Conservation (phyloP, 2,329 filamentous ascomycete species). For the Ascocoryne sarcoides region DNA sequence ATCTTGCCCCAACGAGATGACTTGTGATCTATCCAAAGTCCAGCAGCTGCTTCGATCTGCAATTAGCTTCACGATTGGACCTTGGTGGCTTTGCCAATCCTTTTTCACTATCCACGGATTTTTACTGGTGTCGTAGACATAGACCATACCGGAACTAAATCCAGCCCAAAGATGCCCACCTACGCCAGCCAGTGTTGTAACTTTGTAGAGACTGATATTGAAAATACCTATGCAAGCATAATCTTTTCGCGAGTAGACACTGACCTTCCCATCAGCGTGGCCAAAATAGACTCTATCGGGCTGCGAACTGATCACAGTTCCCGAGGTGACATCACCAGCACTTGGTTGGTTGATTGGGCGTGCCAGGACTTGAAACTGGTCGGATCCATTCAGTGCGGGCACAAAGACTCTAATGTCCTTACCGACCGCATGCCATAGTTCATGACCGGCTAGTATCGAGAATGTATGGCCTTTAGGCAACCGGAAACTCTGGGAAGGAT, state of each 20-base stretch:
- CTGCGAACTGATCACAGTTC: conserved; percentile 64
- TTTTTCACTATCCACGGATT: conserved; percentile 88
- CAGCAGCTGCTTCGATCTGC: conserved; percentile 77
- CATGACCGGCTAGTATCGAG: conserved; percentile 76
- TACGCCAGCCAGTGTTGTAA: conserved; percentile 75
- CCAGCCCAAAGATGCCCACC: conserved; percentile 84
- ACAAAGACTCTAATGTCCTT: conserved; percentile 82
- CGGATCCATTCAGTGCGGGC: conserved; percentile 58
- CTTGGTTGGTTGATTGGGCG: conserved; percentile 62
- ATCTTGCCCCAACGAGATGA: conserved; percentile 80
- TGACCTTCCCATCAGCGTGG: conserved; percentile 88
- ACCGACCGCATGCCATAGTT: conserved; percentile 80
- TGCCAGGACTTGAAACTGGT: conserved; percentile 66
- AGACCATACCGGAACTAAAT: conserved; percentile 89
- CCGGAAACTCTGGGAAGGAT: conserved; percentile 64
- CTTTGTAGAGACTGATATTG: conserved; percentile 89
- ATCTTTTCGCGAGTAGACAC: conserved; percentile 72
- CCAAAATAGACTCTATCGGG: conserved; percentile 80
- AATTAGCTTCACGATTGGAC: conserved; percentile 68
- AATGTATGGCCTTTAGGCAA: conserved; percentile 76
- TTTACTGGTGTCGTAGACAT: conserved; percentile 76
- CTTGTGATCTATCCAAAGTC: conserved; percentile 74
- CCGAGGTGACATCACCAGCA: conserved; percentile 81
- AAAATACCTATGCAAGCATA: conserved; percentile 72
- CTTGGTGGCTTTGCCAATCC: conserved; percentile 87